Percentiles rank a stretch among this genome's conserved stretches.
phyloP scores from a whole-genome alignment of 148 eudicot species.

The Rhododendron henanense region DNA sequence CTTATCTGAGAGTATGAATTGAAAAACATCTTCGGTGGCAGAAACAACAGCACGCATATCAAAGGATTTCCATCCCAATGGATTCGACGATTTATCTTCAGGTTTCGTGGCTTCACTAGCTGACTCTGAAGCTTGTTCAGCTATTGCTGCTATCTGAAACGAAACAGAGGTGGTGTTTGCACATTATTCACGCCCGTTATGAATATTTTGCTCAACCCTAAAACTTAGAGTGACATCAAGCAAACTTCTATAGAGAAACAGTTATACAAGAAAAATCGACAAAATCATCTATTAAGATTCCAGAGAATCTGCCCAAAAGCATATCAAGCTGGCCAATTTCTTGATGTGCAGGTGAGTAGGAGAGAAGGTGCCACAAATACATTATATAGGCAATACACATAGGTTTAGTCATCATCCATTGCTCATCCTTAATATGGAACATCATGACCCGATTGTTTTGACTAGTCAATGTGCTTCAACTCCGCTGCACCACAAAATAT shows the following conservation, averaged over 20 bases:
- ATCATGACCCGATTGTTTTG: background rate
- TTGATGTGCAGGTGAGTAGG: background rate
- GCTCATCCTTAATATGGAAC: background rate
- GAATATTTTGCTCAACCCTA: background rate
- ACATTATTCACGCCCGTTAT: background rate
- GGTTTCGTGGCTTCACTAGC: constrained; percentile 27
- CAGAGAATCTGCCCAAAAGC: background rate
- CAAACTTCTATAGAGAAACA: background rate
- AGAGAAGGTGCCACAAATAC: background rate
- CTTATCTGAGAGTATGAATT: constrained; percentile 72
- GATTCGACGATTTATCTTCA: constrained; percentile 36
- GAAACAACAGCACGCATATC: constrained; percentile 77
- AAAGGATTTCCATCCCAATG: constrained; percentile 75
- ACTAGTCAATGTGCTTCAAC: background rate
- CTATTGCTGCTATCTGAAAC: constrained; percentile 82
- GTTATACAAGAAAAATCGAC: background rate
- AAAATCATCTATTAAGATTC: background rate
- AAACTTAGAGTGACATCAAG: background rate
- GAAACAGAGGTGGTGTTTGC: constrained; percentile 6
- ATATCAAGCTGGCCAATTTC: background rate
- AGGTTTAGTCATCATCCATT: background rate
- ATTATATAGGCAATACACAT: background rate
- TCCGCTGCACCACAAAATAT: background rate
- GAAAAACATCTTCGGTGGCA: constrained; percentile 89
- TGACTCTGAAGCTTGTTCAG: constrained; percentile 66